phyloP scores from a whole-genome alignment of 768 basidiomycete genomes.

The Hortiboletus campestris region DNA sequence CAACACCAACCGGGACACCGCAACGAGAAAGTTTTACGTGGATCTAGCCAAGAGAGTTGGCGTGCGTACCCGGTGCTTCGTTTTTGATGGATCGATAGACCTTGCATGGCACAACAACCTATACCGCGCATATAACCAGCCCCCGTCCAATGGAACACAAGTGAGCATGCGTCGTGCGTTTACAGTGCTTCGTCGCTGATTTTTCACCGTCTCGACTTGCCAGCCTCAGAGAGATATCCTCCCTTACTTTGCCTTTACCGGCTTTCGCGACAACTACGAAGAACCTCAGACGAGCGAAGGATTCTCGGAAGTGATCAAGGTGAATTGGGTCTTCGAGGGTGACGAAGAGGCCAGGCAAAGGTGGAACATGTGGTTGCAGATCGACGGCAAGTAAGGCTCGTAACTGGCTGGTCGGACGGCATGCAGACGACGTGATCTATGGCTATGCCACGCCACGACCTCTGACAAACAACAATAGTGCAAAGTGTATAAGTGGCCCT shows the following conservation, averaged over 20 bases:
- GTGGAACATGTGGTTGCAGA: conserved; percentile 88
- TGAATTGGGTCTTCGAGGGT: conserved; percentile 83
- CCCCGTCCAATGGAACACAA: conserved; percentile 33
- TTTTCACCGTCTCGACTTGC: not conserved
- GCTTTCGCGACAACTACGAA: conserved; percentile 62
- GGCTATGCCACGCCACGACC: not conserved
- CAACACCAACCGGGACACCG: conserved; percentile 83
- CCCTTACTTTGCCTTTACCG: conserved; percentile 57
- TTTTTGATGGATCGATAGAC: conserved; percentile 73
- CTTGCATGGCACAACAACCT: conserved; percentile 93
- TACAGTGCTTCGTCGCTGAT: not conserved
- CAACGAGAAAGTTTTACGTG: conserved; percentile 71
- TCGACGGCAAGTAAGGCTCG: conserved; percentile 58
- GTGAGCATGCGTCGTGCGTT: conserved; percentile 1
- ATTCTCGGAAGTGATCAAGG: conserved; percentile 67
- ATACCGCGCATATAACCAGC: conserved; percentile 72
- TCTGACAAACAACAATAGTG: not conserved
- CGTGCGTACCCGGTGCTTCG: conserved; percentile 64
- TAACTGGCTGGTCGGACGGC: not conserved
- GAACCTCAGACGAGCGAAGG: conserved; percentile 70
- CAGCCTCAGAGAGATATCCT: conserved; percentile 52
- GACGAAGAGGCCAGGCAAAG: conserved; percentile 61
- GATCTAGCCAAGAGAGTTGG: conserved; percentile 57
- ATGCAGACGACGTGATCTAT: conserved; percentile 6
- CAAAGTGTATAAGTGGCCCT: not conserved